Evolutionary conservation across 1,284 basidiomycete species (phyloP), one percentile per base, ranked within the genome.

Genomic region (Irpex lacteus): DNA sequence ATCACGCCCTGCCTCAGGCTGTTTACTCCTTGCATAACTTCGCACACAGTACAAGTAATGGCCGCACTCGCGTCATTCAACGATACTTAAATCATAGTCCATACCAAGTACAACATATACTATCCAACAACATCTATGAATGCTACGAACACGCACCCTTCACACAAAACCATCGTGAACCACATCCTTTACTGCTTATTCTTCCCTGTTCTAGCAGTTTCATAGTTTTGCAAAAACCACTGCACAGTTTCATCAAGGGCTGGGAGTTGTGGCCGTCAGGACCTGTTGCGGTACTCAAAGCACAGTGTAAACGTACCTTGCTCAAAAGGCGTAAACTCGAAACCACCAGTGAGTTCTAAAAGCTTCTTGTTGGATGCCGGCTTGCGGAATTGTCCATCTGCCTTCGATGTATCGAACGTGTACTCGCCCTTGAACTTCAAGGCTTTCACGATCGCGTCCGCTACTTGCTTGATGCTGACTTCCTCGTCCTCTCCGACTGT

Each of bases 381-480:
- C 78, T 96, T 96, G 69, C 95, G 89, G 84, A 89, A 95, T 76
- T 97, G 95, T 1, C 95, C 95, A 70, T 97, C 93, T 2, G 91
- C 83, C 54, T 81, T 81, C 19, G 81, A 81, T 61, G 87, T 85
- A 73, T 92, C 89, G 73, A 91, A 92, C 59, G 77, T 78, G 74
- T 91, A 92, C 59, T 89, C 82, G 60, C 91, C 91, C 67, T 87
- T 68, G 78, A 93, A 95, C 57, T 85, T 84, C 50, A 96, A 79
- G 11, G 89, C 88, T 67, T 86, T 86, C 67, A 94, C 94, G 71
- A 97, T 91, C 4, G 92, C 86, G 70, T 95, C 90, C 4, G 92
- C 90, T 19, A 95, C 89, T 59, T 90, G 78, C 72, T 89, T 91
- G 81, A 97, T 95, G 72, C 89, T 92, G 47, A 96, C 88, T 80